Percentiles rank a stretch among this genome's conserved stretches.
These are phyloP conservation scores for Peterozyma toletana DNA, from an alignment of 805 yeast species.

Conservation along the genomic window DNA sequence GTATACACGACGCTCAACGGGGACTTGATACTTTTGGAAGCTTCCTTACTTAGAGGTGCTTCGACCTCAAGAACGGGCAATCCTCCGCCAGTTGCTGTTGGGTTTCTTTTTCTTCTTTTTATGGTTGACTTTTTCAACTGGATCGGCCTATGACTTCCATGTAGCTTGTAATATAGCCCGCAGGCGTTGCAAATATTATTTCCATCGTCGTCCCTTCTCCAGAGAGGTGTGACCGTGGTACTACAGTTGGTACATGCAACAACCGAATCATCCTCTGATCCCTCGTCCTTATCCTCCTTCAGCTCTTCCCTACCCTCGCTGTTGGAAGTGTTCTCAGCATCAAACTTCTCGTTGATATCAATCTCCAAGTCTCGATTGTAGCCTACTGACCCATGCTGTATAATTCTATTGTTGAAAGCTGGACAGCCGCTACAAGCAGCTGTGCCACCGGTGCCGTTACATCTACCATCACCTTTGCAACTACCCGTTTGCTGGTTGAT, in stretches of 20 bases:
- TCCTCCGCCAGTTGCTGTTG: not conserved
- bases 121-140: slow-evolving; percentile 67
- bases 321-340: not conserved
- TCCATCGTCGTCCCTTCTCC: slow-evolving; percentile 80
- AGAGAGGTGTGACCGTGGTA: slow-evolving; percentile 78
- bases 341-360: slow-evolving; percentile 1
- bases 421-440: slow-evolving; percentile 80
- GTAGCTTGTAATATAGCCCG: slow-evolving; percentile 70
- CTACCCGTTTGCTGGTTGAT: slow-evolving; percentile 36
- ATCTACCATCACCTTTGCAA: slow-evolving; percentile 70
- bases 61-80: not conserved
- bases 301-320: not conserved
- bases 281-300: not conserved
- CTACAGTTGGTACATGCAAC: slow-evolving; percentile 81
- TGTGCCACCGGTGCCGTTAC: slow-evolving; percentile 86
- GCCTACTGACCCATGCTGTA: slow-evolving; percentile 13
- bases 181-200: slow-evolving; percentile 87
- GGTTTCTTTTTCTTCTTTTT: slow-evolving; percentile 58
- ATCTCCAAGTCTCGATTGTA: slow-evolving; percentile 6
- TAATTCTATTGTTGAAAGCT: slow-evolving; percentile 65
- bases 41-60: not conserved
- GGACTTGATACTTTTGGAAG: not conserved
- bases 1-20: too few relatives aligned
- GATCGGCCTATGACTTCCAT: slow-evolving; percentile 72
- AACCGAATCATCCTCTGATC: slow-evolving; percentile 29